Conservation (phyloP, 495 filamentous ascomycete species). For the Parachaetomium inaequale region DNA sequence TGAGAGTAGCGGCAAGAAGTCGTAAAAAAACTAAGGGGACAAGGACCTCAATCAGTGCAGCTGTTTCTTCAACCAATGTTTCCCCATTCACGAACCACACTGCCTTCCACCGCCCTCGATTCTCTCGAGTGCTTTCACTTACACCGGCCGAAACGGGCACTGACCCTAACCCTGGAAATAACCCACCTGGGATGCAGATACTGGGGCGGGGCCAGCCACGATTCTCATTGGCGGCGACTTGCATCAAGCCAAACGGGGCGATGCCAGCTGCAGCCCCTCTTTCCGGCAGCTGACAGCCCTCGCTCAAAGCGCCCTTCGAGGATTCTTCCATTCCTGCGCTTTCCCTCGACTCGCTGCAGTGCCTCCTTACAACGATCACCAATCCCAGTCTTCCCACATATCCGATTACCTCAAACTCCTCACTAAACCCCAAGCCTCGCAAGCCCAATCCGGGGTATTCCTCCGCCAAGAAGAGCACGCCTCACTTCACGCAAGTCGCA, state of each 20-base stretch:
- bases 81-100: no score
- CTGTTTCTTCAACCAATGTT: no score
- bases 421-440: conserved; percentile 17
- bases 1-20: no score
- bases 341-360: neutral
- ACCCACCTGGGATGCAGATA: neutral
- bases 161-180: no score
- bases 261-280: neutral
- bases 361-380: conserved; percentile 31
- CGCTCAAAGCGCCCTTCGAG: neutral
- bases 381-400: conserved; percentile 14
- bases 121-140: no score
- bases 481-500: conserved; percentile 5
- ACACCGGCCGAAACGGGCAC: no score
- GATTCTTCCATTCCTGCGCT: neutral
- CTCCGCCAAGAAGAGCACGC: conserved; percentile 16
- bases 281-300: neutral
- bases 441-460: conserved; percentile 11
- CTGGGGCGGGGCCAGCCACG: neutral
- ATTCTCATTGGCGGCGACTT: no score
- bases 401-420: conserved; percentile 19
- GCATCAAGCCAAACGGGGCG: no score
- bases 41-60: no score
- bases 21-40: no score
- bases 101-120: no score